Evolutionary conservation across 805 yeast genomes (phyloP), one percentile per base, ranked within the genome.

Genomic region (Candida taoyuanica): DNA sequence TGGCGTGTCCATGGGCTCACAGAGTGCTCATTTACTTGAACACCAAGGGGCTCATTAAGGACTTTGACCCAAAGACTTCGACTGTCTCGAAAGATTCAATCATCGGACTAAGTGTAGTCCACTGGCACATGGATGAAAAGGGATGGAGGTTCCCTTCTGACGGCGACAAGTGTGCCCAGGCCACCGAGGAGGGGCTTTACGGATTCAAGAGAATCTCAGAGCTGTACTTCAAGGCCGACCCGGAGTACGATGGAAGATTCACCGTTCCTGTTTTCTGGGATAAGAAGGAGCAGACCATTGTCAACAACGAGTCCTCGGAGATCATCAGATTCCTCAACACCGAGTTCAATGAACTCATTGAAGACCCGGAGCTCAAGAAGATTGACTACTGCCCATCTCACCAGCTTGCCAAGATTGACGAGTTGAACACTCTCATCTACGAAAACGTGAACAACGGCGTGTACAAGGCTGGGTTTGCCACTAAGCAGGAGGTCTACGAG

Each of bases 241-340:
- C 89, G 1, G 73, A 81, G 21, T 89, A 87, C 62, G 64, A 61
- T 13, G 96, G 94, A 4, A 70, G 97, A 47, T 85, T 78, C 58
- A 89, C 97, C 1, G 98, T 91, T 25, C 98, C 98, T 1, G 85
- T 89, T 3, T 68, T 91, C 51, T 91, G 95, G 93, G 98, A 91
- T 62, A 82, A 73, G 55, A 80, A 89, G 63, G 72, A 74, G 23
- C 64, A 76, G 38, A 84, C 95, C 2, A 85, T 91, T 58, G 98
- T 91, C 40, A 87, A 76, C 66, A 91, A 91, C 61, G 98, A 91
- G 63, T 81, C 94, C 44, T 71, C 91, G 24, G 97, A 89, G 56
- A 84, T 91, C 49, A 77, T 93, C 49, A 74, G 97, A 51, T 84
- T 88, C 68, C 67, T 91, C 48, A 82, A 85, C 59, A 68, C 78